These are phyloP conservation scores for Aspergillus ibericus DNA, from an alignment of 2,329 filamentous ascomycete genomes.

Conservation along the genomic window DNA sequence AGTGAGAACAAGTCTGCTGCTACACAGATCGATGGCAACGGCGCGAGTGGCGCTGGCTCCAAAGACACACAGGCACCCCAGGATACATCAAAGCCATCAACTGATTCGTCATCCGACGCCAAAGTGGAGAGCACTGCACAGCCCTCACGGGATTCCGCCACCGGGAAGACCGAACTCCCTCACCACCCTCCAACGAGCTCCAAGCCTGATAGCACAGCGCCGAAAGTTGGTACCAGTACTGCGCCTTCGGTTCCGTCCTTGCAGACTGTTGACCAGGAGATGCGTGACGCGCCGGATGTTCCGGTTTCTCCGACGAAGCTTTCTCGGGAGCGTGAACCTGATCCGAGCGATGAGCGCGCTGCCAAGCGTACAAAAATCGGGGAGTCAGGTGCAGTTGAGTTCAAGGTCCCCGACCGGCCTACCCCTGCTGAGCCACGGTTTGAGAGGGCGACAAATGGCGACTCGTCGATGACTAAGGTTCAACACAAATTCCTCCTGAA, in stretches of 20 bases:
- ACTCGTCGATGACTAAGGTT: conserved; percentile 39
- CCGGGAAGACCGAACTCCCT: conserved; percentile 35
- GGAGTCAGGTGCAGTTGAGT: conserved; percentile 45
- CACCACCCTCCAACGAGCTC: conserved; percentile 33
- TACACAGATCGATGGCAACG: conserved; percentile 2
- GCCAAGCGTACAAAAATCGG: conserved; percentile 81
- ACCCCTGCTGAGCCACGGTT: conserved; percentile 33
- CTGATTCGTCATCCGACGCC: conserved; percentile 12
- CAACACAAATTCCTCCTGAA: conserved; percentile 46
- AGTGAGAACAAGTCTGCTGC: conserved; percentile 1
- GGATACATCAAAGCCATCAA: conserved; percentile 11
- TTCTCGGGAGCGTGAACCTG: conserved; percentile 75
- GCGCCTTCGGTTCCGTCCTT: conserved; percentile 20
- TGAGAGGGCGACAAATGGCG: conserved; percentile 15
- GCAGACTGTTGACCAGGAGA: conserved; percentile 47
- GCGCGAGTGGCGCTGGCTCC: neutral
- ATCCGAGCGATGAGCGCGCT: conserved; percentile 61
- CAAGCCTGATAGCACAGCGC: conserved; percentile 17
- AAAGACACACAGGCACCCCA: conserved; percentile 10
- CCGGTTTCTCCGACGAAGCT: conserved; percentile 58
- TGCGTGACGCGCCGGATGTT: conserved; percentile 58
- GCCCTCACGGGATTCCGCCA: conserved; percentile 18
- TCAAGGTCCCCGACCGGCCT: conserved; percentile 48
- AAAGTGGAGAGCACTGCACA: conserved; percentile 23
- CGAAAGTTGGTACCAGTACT: conserved; percentile 20